A percentile compares a stretch with the other conserved stretches of the same genome.
Evolutionary conservation across 73 alveolate species (phyloP).

Genomic region (Blepharisma japonicum): DNA sequence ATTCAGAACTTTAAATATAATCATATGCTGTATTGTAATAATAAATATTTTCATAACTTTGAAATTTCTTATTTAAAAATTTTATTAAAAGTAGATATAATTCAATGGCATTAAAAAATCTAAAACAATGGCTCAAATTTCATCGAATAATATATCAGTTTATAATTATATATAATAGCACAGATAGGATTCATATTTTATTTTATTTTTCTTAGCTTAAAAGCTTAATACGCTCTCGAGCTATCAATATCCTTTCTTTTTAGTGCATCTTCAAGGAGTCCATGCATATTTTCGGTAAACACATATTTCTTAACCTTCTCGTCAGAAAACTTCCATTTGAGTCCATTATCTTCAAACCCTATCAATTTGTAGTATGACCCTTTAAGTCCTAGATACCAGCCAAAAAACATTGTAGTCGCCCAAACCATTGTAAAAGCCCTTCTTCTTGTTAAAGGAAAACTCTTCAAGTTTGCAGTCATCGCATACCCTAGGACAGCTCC

Average conservation of each 20-base stretch:
- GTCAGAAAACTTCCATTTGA: conserved; percentile 23
- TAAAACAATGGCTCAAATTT: no score
- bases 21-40: no score
- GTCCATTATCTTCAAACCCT: conserved; percentile 30
- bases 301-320: conserved; percentile 14
- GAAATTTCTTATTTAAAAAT: no score
- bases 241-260: neutral
- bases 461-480: neutral
- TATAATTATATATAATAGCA: no score
- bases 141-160: no score
- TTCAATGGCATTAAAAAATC: no score
- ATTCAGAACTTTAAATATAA: no score
- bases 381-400: conserved; percentile 26
- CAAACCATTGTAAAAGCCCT: neutral
- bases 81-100: no score
- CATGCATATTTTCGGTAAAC: conserved; percentile 19
- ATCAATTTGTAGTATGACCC: conserved; percentile 26
- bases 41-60: no score
- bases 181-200: no score
- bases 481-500: neutral
- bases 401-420: conserved; percentile 24
- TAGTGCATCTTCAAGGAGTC: neutral
- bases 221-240: no score
- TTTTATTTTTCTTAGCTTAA: no score
- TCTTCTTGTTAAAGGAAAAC: conserved; percentile 12